Percentiles rank a stretch among this genome's conserved stretches.
Evolutionary conservation across 345 rosid genomes (phyloP).

Genomic region (Heritiera fomes): DNA sequence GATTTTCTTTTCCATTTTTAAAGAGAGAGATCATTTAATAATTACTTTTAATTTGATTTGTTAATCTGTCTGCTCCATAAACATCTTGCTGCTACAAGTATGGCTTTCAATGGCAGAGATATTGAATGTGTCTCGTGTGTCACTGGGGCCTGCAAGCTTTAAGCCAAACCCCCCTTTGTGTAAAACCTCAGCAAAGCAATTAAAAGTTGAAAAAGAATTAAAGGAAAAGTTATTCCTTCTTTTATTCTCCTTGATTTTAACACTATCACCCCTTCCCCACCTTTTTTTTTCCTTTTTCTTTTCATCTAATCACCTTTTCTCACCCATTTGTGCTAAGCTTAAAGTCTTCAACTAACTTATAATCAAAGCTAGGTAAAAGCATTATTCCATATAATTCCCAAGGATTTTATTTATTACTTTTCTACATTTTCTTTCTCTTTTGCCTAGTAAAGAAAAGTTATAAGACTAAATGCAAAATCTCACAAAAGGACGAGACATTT

Average conservation of each 20-base stretch:
- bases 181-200: slow-evolving; percentile 32
- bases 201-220: slow-evolving; percentile 28
- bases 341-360: slow-evolving; percentile 23
- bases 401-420: slow-evolving; percentile 1
- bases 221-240: slow-evolving; percentile 39
- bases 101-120: slow-evolving; percentile 10
- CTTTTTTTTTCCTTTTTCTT: slow-evolving; percentile 5
- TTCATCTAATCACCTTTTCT: slow-evolving; percentile 30
- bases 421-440: slow-evolving; percentile 27
- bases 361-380: slow-evolving; percentile 9
- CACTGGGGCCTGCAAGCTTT: slow-evolving; percentile 19
- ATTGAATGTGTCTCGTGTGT: not conserved
- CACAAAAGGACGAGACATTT: slow-evolving; percentile 32
- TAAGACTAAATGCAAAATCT: slow-evolving; percentile 18
- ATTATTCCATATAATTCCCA: slow-evolving; percentile 15
- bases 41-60: slow-evolving; percentile 9
- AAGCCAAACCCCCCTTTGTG: slow-evolving; percentile 22
- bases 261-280: not conserved
- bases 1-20: not conserved
- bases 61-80: slow-evolving; percentile 22
- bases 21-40: not conserved
- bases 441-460: slow-evolving; percentile 27
- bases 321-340: slow-evolving; percentile 23
- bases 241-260: slow-evolving; percentile 30
- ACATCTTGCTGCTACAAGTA: not conserved